These are phyloP conservation scores for Selaginella tamariscina DNA, from an alignment of 75 land plant genomes.

Conservation along the genomic window DNA sequence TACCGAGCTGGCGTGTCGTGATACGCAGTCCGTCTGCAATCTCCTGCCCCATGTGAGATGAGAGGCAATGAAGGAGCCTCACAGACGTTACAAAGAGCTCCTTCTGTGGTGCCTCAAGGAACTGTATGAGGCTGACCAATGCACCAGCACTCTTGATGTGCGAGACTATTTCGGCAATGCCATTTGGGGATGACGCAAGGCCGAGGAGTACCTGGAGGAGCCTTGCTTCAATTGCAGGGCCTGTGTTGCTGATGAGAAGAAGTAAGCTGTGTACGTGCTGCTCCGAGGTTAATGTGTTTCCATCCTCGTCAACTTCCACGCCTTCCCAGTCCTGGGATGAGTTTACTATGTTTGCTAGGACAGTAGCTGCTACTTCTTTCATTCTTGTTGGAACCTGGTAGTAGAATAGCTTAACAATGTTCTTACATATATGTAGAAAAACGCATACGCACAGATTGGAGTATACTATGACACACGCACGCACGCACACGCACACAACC, in stretches of 20 bases:
- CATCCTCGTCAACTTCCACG: conserved; percentile 45
- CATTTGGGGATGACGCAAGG: conserved; percentile 52
- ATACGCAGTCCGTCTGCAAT: conserved; percentile 49
- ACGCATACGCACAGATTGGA: no score
- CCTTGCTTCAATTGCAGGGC: conserved; percentile 67
- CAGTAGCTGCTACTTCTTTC: conserved; percentile 89
- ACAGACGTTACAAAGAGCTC: conserved; percentile 38
- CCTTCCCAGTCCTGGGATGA: conserved; percentile 52
- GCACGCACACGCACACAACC: no score
- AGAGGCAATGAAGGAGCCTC: conserved; percentile 54
- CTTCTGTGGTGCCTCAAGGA: conserved; percentile 40
- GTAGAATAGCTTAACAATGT: no score
- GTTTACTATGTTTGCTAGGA: conserved; percentile 75
- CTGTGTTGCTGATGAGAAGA: conserved; percentile 88
- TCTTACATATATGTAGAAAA: no score
- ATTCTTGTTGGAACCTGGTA: conserved; percentile 71
- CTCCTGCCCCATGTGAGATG: conserved; percentile 77
- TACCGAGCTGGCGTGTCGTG: conserved; percentile 57
- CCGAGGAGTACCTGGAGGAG: conserved; percentile 77
- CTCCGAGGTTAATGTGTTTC: conserved; percentile 80
- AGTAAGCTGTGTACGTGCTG: conserved; percentile 62
- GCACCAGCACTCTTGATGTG: conserved; percentile 91
- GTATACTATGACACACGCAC: no score
- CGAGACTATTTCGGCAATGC: conserved; percentile 36
- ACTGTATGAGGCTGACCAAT: conserved; percentile 55